These are phyloP conservation scores for Colletotrichum filicis DNA, from an alignment of 2,329 filamentous ascomycete species.

Conservation along the genomic window DNA sequence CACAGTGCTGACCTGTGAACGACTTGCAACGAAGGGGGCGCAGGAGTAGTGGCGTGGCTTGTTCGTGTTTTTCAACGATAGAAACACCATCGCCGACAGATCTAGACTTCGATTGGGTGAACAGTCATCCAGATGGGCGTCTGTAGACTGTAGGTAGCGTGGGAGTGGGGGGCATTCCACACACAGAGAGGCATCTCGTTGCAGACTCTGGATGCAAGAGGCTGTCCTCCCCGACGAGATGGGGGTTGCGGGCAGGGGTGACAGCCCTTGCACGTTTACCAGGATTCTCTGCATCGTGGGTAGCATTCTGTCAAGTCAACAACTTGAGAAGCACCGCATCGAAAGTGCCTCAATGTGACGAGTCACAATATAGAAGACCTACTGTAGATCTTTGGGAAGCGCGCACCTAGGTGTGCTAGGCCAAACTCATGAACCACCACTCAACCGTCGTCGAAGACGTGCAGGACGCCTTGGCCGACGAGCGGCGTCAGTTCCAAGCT, in stretches of 20 bases:
- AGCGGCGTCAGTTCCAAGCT: conserved; percentile 8
- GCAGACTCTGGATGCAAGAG: conserved; percentile 18
- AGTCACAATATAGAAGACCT: conserved; percentile 17
- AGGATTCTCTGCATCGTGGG: conserved; percentile 5
- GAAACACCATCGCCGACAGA: background rate
- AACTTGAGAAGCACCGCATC: conserved; percentile 7
- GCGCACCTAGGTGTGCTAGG: background rate
- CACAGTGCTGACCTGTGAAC: background rate
- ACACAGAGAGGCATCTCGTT: background rate
- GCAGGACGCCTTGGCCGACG: background rate
- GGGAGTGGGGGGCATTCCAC: conserved; percentile 23
- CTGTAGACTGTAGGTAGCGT: background rate
- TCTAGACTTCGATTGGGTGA: conserved; percentile 7
- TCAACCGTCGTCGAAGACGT: background rate
- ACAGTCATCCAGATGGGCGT: background rate
- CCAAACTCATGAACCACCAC: background rate
- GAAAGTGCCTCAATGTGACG: conserved; percentile 26
- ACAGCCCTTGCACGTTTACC: conserved; percentile 1
- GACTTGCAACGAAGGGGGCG: background rate
- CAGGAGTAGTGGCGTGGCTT: conserved; percentile 1
- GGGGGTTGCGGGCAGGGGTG: conserved; percentile 1
- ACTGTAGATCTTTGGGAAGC: conserved; percentile 1
- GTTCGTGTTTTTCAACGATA: conserved; percentile 5
- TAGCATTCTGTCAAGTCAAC: background rate
- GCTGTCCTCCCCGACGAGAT: conserved; percentile 7